Evolutionary conservation across 176 grass and related monocot genomes (phyloP), one percentile per base, ranked within the genome.

Genomic region (Aegilops longissima): DNA sequence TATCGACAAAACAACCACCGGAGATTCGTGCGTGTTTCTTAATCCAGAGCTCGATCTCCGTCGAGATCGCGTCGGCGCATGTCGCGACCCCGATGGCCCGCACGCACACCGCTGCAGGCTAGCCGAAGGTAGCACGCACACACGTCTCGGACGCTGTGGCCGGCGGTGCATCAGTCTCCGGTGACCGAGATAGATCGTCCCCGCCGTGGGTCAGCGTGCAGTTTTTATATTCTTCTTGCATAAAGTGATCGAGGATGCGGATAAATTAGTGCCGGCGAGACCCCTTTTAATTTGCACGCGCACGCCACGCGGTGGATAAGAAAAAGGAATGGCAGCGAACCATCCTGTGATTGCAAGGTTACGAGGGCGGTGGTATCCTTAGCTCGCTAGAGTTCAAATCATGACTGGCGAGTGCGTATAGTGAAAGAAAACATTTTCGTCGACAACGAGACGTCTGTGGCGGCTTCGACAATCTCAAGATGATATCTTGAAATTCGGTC

Each of bases 291-390:
- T 21, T 18, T 24, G 75, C 21, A 65, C 39, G 36, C 81, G 81
- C 52, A 7, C 14, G 65, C 65, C 18, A 70, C 27, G 64, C 62
- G 87, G 67, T 80, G 82, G 76, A 84, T 80, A 79, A 73, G 29
- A 73, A 44, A 73, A 42, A 10, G 2, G 8, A 42, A 42, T 25
- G 25, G 25, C 25, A 25, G 25, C 25, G 25, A 25, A 25, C 25
- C 25, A 25, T 25, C 25, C 25, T 25, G 25, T 25, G 25, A 25
- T 25, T 25, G 25, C 25, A 25, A 25, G 25, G 25, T 25, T 25
- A 25, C 25, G 25, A 25, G 25, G 25, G 25, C 25, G 25, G 25
- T 25, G 25, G 25, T 25, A 25, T 25, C 25, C 25, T 25, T 25
- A 25, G 25, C 25, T 25, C 25, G 25, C 25, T 25, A 25, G 25